A percentile compares a stretch with the other conserved stretches of the same genome.
phyloP scores from a whole-genome alignment of 108 stramenopile genomes.

The Skeletonema grethae region DNA sequence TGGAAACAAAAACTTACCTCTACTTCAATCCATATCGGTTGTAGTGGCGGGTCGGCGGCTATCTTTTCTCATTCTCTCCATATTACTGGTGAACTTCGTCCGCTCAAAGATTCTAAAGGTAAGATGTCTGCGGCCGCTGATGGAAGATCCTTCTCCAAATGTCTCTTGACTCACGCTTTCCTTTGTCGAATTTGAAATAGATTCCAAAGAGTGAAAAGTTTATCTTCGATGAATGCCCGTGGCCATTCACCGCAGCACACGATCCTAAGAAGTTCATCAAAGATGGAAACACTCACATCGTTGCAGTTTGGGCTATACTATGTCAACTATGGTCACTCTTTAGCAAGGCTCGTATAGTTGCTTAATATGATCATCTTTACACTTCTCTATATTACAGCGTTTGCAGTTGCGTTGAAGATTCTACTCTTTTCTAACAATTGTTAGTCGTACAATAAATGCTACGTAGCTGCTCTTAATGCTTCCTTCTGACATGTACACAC shows the following conservation, averaged over 20 bases:
- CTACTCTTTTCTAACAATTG: slow-evolving; percentile 7
- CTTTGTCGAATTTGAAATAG: background rate
- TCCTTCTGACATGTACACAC: background rate
- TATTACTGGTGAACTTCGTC: slow-evolving; percentile 27
- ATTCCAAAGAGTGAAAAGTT: slow-evolving; percentile 41
- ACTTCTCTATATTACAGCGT: background rate
- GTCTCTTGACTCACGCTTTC: background rate
- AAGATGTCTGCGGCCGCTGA: background rate
- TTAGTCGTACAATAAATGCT: slow-evolving; percentile 1
- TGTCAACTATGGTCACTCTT: slow-evolving; percentile 37
- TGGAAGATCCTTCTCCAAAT: background rate
- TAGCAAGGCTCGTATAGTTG: slow-evolving; percentile 19
- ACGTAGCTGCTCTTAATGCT: background rate
- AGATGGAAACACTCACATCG: slow-evolving; percentile 48
- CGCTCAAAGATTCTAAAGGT: slow-evolving; percentile 39
- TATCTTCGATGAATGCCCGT: slow-evolving; percentile 58
- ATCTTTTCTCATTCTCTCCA: slow-evolving; percentile 35
- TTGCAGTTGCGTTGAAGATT: background rate
- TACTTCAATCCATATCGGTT: slow-evolving; percentile 22
- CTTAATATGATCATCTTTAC: slow-evolving; percentile 1
- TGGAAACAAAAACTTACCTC: background rate
- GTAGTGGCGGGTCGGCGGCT: slow-evolving; percentile 23
- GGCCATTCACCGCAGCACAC: slow-evolving; percentile 68
- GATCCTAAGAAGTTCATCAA: slow-evolving; percentile 49
- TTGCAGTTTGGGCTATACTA: slow-evolving; percentile 31